Evolutionary conservation across 768 basidiomycete genomes (phyloP), one percentile per base, ranked within the genome.

Genomic region (Tulasnella sp.): DNA sequence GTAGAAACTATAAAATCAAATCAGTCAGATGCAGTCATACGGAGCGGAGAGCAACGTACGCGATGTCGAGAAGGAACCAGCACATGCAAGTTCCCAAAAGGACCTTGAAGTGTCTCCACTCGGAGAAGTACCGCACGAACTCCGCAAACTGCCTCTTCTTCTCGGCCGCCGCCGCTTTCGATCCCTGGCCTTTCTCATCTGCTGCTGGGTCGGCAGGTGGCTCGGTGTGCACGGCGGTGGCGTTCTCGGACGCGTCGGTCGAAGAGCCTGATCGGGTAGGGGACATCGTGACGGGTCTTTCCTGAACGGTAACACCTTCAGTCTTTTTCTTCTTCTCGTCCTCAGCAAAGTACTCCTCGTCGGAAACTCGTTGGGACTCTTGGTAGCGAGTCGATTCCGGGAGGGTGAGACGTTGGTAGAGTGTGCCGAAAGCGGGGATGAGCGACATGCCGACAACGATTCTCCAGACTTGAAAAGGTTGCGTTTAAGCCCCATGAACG

Each of bases 21-120:
- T 16, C 29, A 64, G n/a, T n/a, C n/a, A n/a, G n/a, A n/a, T n/a
- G n/a, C n/a, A n/a, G 90, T 88, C 37, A 91, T 84, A 76, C 91
- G 90, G 41, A 91, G 83, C 22, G 91, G 77, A 81, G 92, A 91
- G 91, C 91, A 92, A 74, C 86, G 88, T 44, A 78, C n/a, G n/a
- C n/a, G n/a, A n/a, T n/a, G n/a, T n/a, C n/a, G n/a, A 34, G n/a
- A n/a, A n/a, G n/a, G n/a, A n/a, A n/a, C n/a, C n/a, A n/a, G n/a
- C n/a, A n/a, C n/a, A n/a, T n/a, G 70, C 84, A 85, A 0, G 90
- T 92, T 11, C 87, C 90, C 59, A 92, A 81, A 14, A 93, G 81
- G 32, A 87, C 78, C 76, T 88, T 89, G 4, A 83, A 80, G 71
- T 92, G 89, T 7, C 85, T 81, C 89, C 89, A 90, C 77, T 91